A percentile compares a stretch with the other conserved stretches of the same genome.
Evolutionary conservation across 108 stramenopile species (phyloP).

Genomic region (Chaetoceros muelleri): DNA sequence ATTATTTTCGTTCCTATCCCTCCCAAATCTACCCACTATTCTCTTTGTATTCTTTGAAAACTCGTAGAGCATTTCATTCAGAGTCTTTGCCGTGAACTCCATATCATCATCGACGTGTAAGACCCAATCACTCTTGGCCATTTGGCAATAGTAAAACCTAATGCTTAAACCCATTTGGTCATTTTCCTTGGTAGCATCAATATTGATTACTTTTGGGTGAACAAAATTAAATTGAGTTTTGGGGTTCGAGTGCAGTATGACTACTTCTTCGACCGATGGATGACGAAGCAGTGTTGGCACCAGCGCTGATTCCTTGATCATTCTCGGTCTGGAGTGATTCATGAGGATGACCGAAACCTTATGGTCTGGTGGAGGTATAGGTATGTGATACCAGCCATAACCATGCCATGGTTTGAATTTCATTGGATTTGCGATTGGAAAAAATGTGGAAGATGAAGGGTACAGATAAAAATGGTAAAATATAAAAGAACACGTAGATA

Average conservation of each 20-base stretch:
- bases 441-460: too few relatives aligned
- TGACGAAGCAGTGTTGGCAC: conserved; percentile 21
- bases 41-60: conserved; percentile 22
- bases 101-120: conserved; percentile 31
- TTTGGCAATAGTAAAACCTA: conserved; percentile 26
- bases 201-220: conserved; percentile 25
- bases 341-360: conserved; percentile 30
- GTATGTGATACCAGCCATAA: too few relatives aligned
- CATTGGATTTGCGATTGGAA: too few relatives aligned
- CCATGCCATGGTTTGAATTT: too few relatives aligned
- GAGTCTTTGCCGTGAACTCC: conserved; percentile 17
- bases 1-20: conserved; percentile 4
- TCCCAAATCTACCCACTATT: conserved; percentile 29
- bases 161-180: conserved; percentile 24
- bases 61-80: conserved; percentile 20
- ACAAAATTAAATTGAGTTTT: conserved; percentile 22
- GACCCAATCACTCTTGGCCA: conserved; percentile 21
- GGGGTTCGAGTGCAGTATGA: conserved; percentile 24
- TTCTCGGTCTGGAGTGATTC: conserved; percentile 27
- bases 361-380: conserved; percentile 9
- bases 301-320: conserved; percentile 18
- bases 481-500: too few relatives aligned
- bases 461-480: too few relatives aligned
- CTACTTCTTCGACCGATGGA: conserved; percentile 20
- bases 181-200: conserved; percentile 23